phyloP scores from a whole-genome alignment of 345 rosid genomes.

The Salix viminalis region DNA sequence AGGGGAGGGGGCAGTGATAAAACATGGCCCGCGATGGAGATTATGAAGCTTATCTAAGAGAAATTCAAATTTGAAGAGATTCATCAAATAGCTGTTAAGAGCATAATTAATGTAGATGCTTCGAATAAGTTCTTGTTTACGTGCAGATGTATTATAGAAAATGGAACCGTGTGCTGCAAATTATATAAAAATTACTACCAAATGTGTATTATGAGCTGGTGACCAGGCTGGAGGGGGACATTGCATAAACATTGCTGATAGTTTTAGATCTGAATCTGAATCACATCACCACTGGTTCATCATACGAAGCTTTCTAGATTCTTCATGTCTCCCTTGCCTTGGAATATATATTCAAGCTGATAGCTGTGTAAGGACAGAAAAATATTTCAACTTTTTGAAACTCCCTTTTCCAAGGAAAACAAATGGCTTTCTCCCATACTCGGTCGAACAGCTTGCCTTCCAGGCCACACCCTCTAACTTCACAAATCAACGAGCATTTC shows the following conservation, averaged over 20 bases:
- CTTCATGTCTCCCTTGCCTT: not conserved
- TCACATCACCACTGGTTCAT: not conserved
- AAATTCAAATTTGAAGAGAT: not conserved
- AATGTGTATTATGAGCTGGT: conserved; percentile 2
- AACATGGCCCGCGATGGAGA: not conserved
- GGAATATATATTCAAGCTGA: not conserved
- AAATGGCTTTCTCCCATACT: conserved; percentile 41
- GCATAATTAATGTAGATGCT: not conserved
- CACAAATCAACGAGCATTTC: conserved; percentile 34
- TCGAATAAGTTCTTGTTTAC: not conserved
- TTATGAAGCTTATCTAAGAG: not conserved
- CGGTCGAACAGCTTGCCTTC: conserved; percentile 49
- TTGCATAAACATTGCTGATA: conserved; percentile 9
- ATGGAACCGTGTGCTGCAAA: not conserved
- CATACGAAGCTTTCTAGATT: not conserved
- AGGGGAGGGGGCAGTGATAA: not conserved
- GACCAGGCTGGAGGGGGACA: not conserved
- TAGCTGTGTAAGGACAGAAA: not conserved
- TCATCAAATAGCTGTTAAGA: not conserved
- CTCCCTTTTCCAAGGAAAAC: not conserved
- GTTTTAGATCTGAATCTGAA: not conserved
- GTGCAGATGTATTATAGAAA: not conserved
- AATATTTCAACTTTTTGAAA: not conserved
- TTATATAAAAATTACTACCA: not conserved
- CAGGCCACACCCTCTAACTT: conserved; percentile 35